Percentiles rank a stretch among this genome's conserved stretches.
Conservation (phyloP, 345 rosid genomes). For the Citropsis articulata region DNA sequence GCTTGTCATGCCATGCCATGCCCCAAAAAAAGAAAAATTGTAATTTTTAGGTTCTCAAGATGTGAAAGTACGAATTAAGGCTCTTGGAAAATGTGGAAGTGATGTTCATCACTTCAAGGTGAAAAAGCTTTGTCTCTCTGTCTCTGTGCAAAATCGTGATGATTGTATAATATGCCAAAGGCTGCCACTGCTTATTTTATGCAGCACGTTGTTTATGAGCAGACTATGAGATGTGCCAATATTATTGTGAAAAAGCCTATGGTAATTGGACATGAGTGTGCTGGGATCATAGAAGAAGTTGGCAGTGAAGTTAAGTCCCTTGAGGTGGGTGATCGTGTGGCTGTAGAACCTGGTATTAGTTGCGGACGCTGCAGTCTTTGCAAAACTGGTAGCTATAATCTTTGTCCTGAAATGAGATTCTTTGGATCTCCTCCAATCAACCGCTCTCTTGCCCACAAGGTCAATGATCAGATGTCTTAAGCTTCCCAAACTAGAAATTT, state of each 20-base stretch:
- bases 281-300: slow-evolving; percentile 58
- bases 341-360: slow-evolving; percentile 66
- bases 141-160: background rate
- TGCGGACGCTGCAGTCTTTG: slow-evolving; percentile 46
- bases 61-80: slow-evolving; percentile 52
- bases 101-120: slow-evolving; percentile 73
- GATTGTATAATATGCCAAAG: background rate
- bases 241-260: slow-evolving; percentile 66
- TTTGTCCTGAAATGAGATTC: slow-evolving; percentile 64
- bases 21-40: too few relatives aligned
- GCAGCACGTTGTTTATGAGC: background rate
- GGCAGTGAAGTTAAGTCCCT: slow-evolving; percentile 53
- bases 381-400: slow-evolving; percentile 60
- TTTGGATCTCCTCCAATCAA: slow-evolving; percentile 66
- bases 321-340: slow-evolving; percentile 53
- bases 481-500: background rate
- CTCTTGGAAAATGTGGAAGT: slow-evolving; percentile 65
- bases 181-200: background rate
- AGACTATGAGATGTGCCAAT: slow-evolving; percentile 66
- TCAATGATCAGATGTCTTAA: slow-evolving; percentile 3
- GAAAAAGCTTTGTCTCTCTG: background rate
- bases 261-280: slow-evolving; percentile 75
- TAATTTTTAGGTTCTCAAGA: slow-evolving; percentile 41
- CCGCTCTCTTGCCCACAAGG: slow-evolving; percentile 67
- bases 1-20: too few relatives aligned